A percentile compares a stretch with the other conserved stretches of the same genome.
Evolutionary conservation across 805 yeast species (phyloP).

Genomic region (Pichia ethanolica): DNA sequence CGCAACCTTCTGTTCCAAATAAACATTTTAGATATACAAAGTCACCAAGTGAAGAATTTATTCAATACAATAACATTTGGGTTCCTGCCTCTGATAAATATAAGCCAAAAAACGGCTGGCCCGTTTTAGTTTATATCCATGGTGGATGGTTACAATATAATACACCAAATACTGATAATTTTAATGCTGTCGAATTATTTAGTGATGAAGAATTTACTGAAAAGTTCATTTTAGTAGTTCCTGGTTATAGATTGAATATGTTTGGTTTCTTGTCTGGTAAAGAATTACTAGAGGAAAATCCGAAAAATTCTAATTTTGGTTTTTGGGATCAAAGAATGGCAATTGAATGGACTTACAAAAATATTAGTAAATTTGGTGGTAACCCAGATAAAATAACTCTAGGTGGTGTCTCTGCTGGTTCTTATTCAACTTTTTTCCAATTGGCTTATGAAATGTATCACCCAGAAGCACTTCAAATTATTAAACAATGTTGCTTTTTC

Average conservation of each 20-base stretch:
- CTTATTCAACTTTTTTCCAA: slow-evolving; percentile 35
- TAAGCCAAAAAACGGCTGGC: slow-evolving; percentile 34
- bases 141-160: slow-evolving; percentile 38
- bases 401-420: slow-evolving; percentile 43
- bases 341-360: slow-evolving; percentile 36
- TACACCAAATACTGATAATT: slow-evolving; percentile 19
- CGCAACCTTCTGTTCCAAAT: slow-evolving; percentile 30
- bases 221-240: slow-evolving; percentile 31
- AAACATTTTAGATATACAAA: slow-evolving; percentile 15
- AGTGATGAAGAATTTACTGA: slow-evolving; percentile 20
- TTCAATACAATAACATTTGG: slow-evolving; percentile 31
- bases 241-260: slow-evolving; percentile 35
- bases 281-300: slow-evolving; percentile 30
- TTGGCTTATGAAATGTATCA: slow-evolving; percentile 36
- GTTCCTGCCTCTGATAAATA: slow-evolving; percentile 27
- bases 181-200: slow-evolving; percentile 19
- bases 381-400: slow-evolving; percentile 34
- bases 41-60: slow-evolving; percentile 27
- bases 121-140: slow-evolving; percentile 33
- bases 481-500: slow-evolving; percentile 29
- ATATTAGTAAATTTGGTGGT: slow-evolving; percentile 41
- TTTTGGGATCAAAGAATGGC: slow-evolving; percentile 42
- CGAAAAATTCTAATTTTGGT: slow-evolving; percentile 28
- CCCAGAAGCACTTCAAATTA: slow-evolving; percentile 31
- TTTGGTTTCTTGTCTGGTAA: slow-evolving; percentile 31